A percentile compares a stretch with the other conserved stretches of the same genome.
These are phyloP conservation scores for Ogataea pini DNA, from an alignment of 805 yeast species.

Conservation along the genomic window DNA sequence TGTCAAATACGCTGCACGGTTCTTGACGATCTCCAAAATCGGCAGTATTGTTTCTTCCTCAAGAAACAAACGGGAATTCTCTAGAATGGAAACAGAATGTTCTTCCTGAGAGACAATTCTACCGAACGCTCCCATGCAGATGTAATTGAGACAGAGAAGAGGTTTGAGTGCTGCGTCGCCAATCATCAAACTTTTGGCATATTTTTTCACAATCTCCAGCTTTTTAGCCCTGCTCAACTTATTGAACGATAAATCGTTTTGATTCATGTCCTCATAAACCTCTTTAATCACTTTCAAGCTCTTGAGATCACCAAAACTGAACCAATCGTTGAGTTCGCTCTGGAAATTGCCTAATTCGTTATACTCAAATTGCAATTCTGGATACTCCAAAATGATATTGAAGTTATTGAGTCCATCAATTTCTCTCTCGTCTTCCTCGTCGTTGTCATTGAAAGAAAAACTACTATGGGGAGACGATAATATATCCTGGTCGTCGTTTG, in stretches of 20 bases:
- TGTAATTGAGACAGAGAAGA: constrained; percentile 28
- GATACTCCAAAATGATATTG: constrained; percentile 38
- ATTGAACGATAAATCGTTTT: neutral
- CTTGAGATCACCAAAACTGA: constrained; percentile 33
- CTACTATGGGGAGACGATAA: constrained; percentile 33
- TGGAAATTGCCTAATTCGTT: constrained; percentile 38
- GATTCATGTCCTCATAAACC: constrained; percentile 9
- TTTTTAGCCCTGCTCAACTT: neutral
- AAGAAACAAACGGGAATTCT: constrained; percentile 27
- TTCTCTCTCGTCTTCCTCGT: constrained; percentile 30
- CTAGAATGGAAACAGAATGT: constrained; percentile 27
- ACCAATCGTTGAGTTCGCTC: constrained; percentile 45
- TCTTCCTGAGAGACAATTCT: constrained; percentile 20
- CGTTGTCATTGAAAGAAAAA: constrained; percentile 29
- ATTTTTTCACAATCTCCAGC: neutral
- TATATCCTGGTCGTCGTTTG: constrained; percentile 32
- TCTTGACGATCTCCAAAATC: constrained; percentile 16
- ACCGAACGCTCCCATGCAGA: constrained; percentile 34
- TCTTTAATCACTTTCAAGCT: constrained; percentile 21
- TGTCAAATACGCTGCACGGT: constrained; percentile 19
- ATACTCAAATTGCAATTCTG: constrained; percentile 46
- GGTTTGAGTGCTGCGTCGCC: neutral
- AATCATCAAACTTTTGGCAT: neutral
- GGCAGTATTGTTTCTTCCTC: constrained; percentile 13
- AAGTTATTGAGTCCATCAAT: constrained; percentile 37